Evolutionary conservation across 129 eudicot species (phyloP).

Genomic region (Lactuca saligna): DNA sequence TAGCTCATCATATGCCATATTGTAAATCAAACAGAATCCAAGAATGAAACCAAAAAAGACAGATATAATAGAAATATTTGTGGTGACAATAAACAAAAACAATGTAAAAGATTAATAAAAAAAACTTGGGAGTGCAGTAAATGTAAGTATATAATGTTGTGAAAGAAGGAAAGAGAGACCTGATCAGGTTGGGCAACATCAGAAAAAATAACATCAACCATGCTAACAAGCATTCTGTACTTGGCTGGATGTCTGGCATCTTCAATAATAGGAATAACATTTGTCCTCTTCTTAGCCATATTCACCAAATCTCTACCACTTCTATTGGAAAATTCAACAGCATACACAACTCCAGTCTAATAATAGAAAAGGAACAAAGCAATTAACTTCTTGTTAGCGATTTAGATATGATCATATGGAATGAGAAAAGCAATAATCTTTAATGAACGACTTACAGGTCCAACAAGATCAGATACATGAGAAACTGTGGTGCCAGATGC

Average conservation of each 20-base stretch:
- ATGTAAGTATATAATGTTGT: neutral
- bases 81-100: neutral
- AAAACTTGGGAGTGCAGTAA: neutral
- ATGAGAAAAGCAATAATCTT: neutral
- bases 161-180: slow-evolving; percentile 42
- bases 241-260: slow-evolving; percentile 99
- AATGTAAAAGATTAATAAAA: neutral
- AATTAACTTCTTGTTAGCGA: neutral
- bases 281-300: slow-evolving; percentile 93
- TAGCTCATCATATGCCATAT: slow-evolving; percentile 54
- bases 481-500: slow-evolving; percentile 98
- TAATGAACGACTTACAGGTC: slow-evolving; percentile 68
- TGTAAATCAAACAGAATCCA: neutral
- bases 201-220: slow-evolving; percentile 97
- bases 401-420: neutral
- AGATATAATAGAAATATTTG: neutral
- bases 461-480: slow-evolving; percentile 94
- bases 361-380: neutral
- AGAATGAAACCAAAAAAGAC: neutral
- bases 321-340: slow-evolving; percentile 93
- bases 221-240: slow-evolving; percentile 92
- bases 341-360: slow-evolving; percentile 87
- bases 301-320: slow-evolving; percentile 97
- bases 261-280: slow-evolving; percentile 95
- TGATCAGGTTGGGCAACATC: slow-evolving; percentile 99